A percentile compares a stretch with the other conserved stretches of the same genome.
Conservation (phyloP, 345 rosid species). For the Eucalyptus brandiana region DNA sequence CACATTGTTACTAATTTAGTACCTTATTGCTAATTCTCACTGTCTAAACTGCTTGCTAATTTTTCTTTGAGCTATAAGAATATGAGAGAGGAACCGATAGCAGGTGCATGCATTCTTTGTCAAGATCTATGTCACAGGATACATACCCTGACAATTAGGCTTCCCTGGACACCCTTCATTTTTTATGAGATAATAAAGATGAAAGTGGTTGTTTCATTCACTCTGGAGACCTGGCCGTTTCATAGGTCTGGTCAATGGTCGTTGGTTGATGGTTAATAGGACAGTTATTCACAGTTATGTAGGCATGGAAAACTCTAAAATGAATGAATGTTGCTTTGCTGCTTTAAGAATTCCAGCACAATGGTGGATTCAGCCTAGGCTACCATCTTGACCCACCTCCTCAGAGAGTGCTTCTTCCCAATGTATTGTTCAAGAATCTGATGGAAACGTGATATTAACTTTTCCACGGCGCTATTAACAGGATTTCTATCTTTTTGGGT, state of each 20-base stretch:
- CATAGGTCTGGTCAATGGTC: neutral
- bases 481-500: neutral
- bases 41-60: neutral
- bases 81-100: neutral
- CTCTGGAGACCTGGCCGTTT: neutral
- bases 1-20: neutral
- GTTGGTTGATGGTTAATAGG: neutral
- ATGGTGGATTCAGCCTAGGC: neutral
- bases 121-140: neutral
- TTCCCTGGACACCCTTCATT: neutral
- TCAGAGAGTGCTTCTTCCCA: neutral
- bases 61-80: neutral
- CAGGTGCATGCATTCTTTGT: neutral
- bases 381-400: neutral
- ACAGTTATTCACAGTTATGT: neutral
- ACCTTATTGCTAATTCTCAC: neutral
- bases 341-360: neutral
- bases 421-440: neutral
- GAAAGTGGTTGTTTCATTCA: neutral
- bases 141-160: neutral
- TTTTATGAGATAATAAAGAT: neutral
- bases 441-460: neutral
- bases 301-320: neutral
- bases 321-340: neutral
- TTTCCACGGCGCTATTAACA: neutral